Evolutionary conservation across 805 yeast species (phyloP).

Genomic region (Schwanniomyces sp.): DNA sequence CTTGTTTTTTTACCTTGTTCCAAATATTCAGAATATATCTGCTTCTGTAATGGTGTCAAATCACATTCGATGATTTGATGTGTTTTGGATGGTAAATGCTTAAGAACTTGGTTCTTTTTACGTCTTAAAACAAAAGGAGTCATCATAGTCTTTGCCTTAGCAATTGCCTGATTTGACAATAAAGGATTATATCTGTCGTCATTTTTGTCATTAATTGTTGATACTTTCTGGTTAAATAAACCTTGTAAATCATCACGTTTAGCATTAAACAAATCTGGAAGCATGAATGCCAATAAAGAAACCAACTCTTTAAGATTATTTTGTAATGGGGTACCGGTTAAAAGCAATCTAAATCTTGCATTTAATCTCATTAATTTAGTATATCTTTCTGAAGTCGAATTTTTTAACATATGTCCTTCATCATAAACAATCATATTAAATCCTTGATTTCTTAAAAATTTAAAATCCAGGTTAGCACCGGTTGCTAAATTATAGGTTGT

Average conservation of each 20-base stretch:
- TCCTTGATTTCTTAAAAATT: slow-evolving; percentile 68
- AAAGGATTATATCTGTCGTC: slow-evolving; percentile 68
- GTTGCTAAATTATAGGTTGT: slow-evolving; percentile 93
- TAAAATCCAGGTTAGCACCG: slow-evolving; percentile 78
- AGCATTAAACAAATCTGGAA: slow-evolving; percentile 79
- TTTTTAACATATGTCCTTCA: slow-evolving; percentile 97
- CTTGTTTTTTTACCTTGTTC: slow-evolving; percentile 40
- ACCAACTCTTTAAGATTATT: slow-evolving; percentile 89
- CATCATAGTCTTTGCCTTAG: slow-evolving; percentile 96
- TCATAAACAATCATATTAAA: slow-evolving; percentile 92
- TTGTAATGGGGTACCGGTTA: slow-evolving; percentile 97
- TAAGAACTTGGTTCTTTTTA: slow-evolving; percentile 86
- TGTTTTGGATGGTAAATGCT: slow-evolving; percentile 79
- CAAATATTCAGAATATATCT: slow-evolving; percentile 63
- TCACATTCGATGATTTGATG: slow-evolving; percentile 67
- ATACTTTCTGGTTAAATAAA: slow-evolving; percentile 84
- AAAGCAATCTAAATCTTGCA: slow-evolving; percentile 79
- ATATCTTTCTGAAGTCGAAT: slow-evolving; percentile 85
- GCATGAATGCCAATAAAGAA: slow-evolving; percentile 84
- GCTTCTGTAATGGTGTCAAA: slow-evolving; percentile 52
- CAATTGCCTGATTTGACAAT: slow-evolving; percentile 85
- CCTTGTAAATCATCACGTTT: slow-evolving; percentile 79
- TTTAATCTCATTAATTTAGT: slow-evolving; percentile 78
- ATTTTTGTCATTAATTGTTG: slow-evolving; percentile 49
- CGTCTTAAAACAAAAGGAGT: slow-evolving; percentile 94